Evolutionary conservation across 176 grass and related monocot species (phyloP).

Genomic region (Cymbopogon citratus): DNA sequence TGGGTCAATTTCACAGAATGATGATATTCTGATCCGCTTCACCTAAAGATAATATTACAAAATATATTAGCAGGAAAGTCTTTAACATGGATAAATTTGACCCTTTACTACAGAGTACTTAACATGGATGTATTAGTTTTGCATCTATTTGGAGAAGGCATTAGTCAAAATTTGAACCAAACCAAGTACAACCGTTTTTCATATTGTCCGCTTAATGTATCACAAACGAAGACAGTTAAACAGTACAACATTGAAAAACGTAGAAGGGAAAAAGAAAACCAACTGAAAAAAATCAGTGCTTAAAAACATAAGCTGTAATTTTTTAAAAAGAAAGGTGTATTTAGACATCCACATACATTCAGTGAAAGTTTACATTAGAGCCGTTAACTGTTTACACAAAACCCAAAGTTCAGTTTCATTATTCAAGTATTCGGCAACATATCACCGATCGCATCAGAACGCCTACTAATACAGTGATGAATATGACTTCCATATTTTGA

Average conservation of each 20-base stretch:
- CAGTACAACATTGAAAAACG: neutral
- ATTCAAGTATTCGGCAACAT: neutral
- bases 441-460: neutral
- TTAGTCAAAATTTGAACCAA: neutral
- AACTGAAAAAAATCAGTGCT: too few species aligned
- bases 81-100: neutral
- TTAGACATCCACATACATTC: neutral
- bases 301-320: neutral
- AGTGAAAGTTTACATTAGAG: neutral
- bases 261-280: neutral
- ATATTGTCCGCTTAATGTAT: neutral
- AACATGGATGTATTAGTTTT: neutral
- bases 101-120: neutral
- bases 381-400: neutral
- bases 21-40: too few species aligned
- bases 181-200: neutral
- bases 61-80: too few species aligned
- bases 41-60: too few species aligned
- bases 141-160: neutral
- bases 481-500: neutral
- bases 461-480: neutral
- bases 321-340: neutral
- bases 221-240: conserved; percentile 4
- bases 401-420: neutral
- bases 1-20: too few species aligned